A percentile compares a stretch with the other conserved stretches of the same genome.
Evolutionary conservation across 805 yeast genomes (phyloP).

Genomic region (Candida easanensis): DNA sequence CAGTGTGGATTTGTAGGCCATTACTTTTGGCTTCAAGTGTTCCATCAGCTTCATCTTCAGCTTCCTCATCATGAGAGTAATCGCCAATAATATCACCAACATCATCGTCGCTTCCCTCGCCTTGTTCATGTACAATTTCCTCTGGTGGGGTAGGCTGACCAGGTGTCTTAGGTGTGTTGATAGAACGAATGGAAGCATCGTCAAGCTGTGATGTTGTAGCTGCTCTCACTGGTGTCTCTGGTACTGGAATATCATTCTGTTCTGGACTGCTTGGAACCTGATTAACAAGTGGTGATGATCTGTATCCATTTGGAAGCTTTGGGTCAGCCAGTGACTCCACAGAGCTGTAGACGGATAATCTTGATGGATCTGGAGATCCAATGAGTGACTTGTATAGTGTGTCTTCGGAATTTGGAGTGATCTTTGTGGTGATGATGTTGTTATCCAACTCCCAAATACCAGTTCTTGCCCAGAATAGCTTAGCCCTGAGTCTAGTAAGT

Average conservation of each 20-base stretch:
- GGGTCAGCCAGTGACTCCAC: slow-evolving; percentile 17
- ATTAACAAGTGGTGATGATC: slow-evolving; percentile 19
- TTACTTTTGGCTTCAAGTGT: slow-evolving; percentile 2
- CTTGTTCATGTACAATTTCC: neutral
- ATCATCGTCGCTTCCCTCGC: slow-evolving; percentile 9
- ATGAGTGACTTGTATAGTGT: slow-evolving; percentile 11
- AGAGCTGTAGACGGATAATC: slow-evolving; percentile 11
- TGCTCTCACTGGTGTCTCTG: slow-evolving; percentile 4
- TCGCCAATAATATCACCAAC: slow-evolving; percentile 16
- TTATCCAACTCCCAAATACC: slow-evolving; percentile 69
- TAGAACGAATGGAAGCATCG: neutral
- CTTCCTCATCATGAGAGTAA: slow-evolving; percentile 18
- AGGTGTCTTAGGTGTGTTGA: too few species aligned
- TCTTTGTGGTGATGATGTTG: slow-evolving; percentile 33
- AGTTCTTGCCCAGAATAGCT: slow-evolving; percentile 78
- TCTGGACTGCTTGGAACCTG: slow-evolving; percentile 9
- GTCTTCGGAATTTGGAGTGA: slow-evolving; percentile 25
- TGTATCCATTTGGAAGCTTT: slow-evolving; percentile 8
- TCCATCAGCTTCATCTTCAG: slow-evolving; percentile 8
- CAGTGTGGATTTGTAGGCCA: slow-evolving; percentile 14
- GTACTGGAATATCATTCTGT: neutral
- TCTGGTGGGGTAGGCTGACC: too few species aligned
- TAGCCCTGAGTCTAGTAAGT: slow-evolving; percentile 59
- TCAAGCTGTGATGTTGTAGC: neutral
- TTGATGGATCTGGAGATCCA: slow-evolving; percentile 8